Conservation (phyloP, 495 filamentous ascomycete species). For the Talaromyces proteolyticus region DNA sequence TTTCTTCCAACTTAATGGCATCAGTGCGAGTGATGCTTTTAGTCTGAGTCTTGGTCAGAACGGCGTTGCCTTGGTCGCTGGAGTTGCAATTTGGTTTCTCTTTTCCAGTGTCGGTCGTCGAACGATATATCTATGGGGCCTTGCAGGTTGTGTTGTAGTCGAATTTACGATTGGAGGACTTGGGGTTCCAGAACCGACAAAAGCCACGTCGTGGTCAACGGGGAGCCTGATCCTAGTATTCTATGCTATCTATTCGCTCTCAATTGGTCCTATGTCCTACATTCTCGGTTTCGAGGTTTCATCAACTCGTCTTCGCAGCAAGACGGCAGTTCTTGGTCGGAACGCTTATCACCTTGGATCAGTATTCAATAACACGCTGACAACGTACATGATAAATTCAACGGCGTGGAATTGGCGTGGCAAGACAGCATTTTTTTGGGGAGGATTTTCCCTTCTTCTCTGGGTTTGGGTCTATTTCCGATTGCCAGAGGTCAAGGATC, state of each 20-base stretch:
- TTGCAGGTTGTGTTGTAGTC: constrained; percentile 39
- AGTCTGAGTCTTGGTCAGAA: constrained; percentile 19
- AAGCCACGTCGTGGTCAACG: constrained; percentile 48
- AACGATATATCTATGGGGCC: constrained; percentile 43
- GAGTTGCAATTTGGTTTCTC: constrained; percentile 18
- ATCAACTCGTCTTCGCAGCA: constrained; percentile 54
- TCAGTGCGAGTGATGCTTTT: constrained; percentile 34
- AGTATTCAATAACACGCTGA: constrained; percentile 55
- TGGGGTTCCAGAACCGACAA: constrained; percentile 41
- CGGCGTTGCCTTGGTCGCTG: constrained; percentile 22
- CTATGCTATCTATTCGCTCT: too few species aligned
- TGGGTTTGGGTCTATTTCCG: constrained; percentile 43
- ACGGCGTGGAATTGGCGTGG: constrained; percentile 58
- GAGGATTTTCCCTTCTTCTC: constrained; percentile 38
- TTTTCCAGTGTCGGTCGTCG: constrained; percentile 41
- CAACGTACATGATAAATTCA: constrained; percentile 64
- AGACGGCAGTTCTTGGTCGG: constrained; percentile 57
- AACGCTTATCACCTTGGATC: constrained; percentile 52
- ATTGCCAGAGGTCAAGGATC: constrained; percentile 53
- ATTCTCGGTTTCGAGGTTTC: too few species aligned
- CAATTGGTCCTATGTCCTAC: too few species aligned
- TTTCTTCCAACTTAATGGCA: constrained; percentile 58
- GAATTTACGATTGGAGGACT: constrained; percentile 53
- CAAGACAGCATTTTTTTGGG: constrained; percentile 66
- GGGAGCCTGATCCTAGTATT: too few species aligned